Conservation (phyloP, 768 basidiomycete species). For the Lactarius psammicola region DNA sequence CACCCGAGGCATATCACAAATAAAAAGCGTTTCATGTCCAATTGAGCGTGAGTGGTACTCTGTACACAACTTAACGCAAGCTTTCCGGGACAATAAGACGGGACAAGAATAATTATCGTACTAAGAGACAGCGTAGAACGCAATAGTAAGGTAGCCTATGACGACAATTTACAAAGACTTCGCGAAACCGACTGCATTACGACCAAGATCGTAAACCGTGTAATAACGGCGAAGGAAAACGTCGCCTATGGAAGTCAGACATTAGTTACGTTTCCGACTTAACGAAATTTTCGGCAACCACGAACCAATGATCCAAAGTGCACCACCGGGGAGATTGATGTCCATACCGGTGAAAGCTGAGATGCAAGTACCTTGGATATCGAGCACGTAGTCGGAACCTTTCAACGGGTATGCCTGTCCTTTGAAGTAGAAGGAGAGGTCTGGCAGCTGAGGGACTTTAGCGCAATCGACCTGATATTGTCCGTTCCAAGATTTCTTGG, state of each 20-base stretch:
- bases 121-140: neutral
- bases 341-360: conserved; percentile 92
- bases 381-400: conserved; percentile 84
- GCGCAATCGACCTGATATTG: conserved; percentile 91
- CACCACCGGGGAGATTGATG: conserved; percentile 74
- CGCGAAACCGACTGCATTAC: conserved; percentile 84
- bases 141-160: neutral
- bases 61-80: neutral
- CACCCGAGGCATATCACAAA: neutral
- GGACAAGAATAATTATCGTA: neutral
- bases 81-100: neutral
- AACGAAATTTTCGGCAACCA: conserved; percentile 3
- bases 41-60: neutral
- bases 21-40: neutral
- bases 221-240: conserved; percentile 90
- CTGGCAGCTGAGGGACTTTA: conserved; percentile 80
- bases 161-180: conserved; percentile 34
- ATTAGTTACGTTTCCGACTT: neutral
- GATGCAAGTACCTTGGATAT: conserved; percentile 91
- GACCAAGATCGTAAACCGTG: conserved; percentile 84
- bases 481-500: conserved; percentile 92
- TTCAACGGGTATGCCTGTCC: conserved; percentile 78
- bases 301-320: conserved; percentile 89
- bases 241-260: conserved; percentile 51
- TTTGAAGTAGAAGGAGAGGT: conserved; percentile 78